Percentiles rank a stretch among this genome's conserved stretches.
Evolutionary conservation across 306 rosid genomes (phyloP).

Genomic region (Arachis stenosperma): DNA sequence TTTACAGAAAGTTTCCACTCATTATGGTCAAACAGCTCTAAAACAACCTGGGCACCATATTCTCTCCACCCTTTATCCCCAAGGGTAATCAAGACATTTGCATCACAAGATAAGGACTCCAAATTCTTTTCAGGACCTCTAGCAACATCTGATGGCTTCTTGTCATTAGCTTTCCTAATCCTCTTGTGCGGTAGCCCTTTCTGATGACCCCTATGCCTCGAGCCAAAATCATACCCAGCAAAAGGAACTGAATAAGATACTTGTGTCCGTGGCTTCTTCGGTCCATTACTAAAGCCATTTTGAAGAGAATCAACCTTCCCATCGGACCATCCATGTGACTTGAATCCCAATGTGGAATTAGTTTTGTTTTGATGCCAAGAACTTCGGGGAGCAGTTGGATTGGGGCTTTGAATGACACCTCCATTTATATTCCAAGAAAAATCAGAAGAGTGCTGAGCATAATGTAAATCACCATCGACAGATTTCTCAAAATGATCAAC

Average conservation of each 20-base stretch:
- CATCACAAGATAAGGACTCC: conserved; percentile 74
- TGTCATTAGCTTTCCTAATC: conserved; percentile 82
- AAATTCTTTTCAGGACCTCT: conserved; percentile 66
- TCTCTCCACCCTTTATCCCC: conserved; percentile 94
- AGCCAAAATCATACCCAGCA: conserved; percentile 63
- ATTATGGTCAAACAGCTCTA: conserved; percentile 80
- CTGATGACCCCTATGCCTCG: conserved; percentile 59
- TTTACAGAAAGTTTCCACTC: conserved; percentile 97
- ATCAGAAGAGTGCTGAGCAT: conserved; percentile 60
- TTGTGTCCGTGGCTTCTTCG: conserved; percentile 91
- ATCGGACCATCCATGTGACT: conserved; percentile 75
- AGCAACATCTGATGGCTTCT: conserved; percentile 62
- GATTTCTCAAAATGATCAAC: conserved; percentile 58
- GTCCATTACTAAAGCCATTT: conserved; percentile 78
- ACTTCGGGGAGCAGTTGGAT: conserved; percentile 88
- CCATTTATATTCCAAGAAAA: conserved; percentile 61
- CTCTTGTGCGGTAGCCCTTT: conserved; percentile 74
- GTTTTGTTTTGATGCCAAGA: conserved; percentile 68
- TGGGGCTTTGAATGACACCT: conserved; percentile 64
- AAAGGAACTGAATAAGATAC: conserved; percentile 81
- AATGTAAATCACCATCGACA: conserved; percentile 51
- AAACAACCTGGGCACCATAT: conserved; percentile 66
- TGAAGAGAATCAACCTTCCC: conserved; percentile 63
- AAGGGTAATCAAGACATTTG: conserved; percentile 72
- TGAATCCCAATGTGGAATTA: conserved; percentile 58